Percentiles rank a stretch among this genome's conserved stretches.
Conservation (phyloP, 805 yeast species). For the Candida rishiriensis region DNA sequence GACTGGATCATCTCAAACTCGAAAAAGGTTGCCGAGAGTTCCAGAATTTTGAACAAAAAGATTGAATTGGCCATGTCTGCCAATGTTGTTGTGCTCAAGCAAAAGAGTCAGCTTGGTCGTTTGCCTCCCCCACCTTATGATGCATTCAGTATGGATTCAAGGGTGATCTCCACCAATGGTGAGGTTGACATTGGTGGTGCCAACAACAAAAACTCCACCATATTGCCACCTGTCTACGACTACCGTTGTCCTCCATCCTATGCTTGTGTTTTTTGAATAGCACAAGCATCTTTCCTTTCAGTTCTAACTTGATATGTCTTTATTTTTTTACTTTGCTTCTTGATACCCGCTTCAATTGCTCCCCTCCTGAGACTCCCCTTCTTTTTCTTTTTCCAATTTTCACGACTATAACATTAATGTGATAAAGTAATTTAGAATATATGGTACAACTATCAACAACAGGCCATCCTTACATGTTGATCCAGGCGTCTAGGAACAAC, state of each 20-base stretch:
- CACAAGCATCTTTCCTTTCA: not conserved
- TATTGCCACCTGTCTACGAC: not conserved
- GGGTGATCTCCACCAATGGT: not conserved
- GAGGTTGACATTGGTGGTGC: not conserved
- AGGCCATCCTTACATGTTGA: slow-evolving; percentile 14
- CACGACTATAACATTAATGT: too few species aligned
- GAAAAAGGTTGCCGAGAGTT: slow-evolving; percentile 14
- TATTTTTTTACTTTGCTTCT: not conserved
- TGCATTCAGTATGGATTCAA: not conserved
- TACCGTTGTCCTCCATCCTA: not conserved
- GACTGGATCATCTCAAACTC: slow-evolving; percentile 19
- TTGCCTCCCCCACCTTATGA: slow-evolving; percentile 18
- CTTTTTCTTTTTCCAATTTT: too few species aligned
- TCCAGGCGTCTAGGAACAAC: slow-evolving; percentile 29
- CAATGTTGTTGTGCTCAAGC: slow-evolving; percentile 14
- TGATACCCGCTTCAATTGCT: too few species aligned
- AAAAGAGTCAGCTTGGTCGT: slow-evolving; percentile 19
- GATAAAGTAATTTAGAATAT: too few species aligned
- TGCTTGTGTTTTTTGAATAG: not conserved
- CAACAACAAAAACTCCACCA: not conserved
- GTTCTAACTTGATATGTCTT: not conserved
- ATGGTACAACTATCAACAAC: too few species aligned
- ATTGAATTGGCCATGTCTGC: slow-evolving; percentile 23
- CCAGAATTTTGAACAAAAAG: slow-evolving; percentile 4
- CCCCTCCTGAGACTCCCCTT: too few species aligned